Evolutionary conservation across 352 stramenopile genomes (phyloP).

Genomic region (Phytophthora parvispora): DNA sequence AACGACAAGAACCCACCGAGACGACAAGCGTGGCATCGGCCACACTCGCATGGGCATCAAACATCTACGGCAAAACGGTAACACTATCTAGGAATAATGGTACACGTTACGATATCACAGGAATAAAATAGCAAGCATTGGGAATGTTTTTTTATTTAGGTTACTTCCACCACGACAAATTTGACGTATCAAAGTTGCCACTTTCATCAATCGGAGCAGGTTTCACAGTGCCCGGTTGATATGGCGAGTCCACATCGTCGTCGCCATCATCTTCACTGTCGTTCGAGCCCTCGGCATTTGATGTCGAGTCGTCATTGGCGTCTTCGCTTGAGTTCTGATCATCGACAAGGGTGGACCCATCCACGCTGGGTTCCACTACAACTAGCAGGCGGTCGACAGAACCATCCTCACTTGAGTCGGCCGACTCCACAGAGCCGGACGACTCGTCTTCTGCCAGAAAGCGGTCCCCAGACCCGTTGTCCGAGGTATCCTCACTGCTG

Average conservation of each 20-base stretch:
- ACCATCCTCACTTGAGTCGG: not conserved
- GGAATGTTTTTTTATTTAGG: not conserved
- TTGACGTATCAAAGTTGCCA: constrained; percentile 25
- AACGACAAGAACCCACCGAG: not conserved
- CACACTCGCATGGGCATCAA: too few relatives aligned
- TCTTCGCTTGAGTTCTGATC: constrained; percentile 4
- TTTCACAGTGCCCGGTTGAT: constrained; percentile 16
- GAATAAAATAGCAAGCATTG: not conserved
- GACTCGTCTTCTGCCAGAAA: constrained; percentile 1
- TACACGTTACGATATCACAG: too few relatives aligned
- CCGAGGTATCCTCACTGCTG: not conserved
- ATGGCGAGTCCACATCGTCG: not conserved
- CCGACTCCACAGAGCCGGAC: not conserved
- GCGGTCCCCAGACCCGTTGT: not conserved
- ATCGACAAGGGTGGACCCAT: constrained; percentile 1
- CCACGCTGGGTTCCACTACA: constrained; percentile 1
- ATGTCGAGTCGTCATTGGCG: not conserved
- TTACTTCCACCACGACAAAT: constrained; percentile 27
- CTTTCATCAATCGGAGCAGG: constrained; percentile 5
- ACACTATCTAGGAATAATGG: too few relatives aligned
- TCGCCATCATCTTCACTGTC: constrained; percentile 9
- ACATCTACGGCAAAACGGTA: not conserved
- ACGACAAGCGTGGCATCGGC: too few relatives aligned
- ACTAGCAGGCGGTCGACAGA: constrained; percentile 1
- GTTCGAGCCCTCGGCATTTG: not conserved